A percentile compares a stretch with the other conserved stretches of the same genome.
Conservation (phyloP, 768 basidiomycete genomes). For the Tulasnella sp. region DNA sequence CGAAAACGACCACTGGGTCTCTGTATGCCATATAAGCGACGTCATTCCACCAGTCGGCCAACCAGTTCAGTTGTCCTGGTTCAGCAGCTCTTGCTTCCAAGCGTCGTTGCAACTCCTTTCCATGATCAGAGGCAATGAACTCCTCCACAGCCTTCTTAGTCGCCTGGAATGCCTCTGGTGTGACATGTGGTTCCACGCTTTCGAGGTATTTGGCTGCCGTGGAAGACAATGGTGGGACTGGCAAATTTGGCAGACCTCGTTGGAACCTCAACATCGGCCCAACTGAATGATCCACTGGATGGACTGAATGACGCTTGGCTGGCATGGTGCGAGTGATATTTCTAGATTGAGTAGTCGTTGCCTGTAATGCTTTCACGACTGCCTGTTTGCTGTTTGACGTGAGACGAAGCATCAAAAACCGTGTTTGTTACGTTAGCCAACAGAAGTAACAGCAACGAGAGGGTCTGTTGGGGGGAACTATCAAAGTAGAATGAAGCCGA, state of each 20-base stretch:
- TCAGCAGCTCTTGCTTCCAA: slow-evolving; percentile 60
- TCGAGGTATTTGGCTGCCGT: slow-evolving; percentile 85
- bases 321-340: slow-evolving; percentile 1
- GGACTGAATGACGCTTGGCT: slow-evolving; percentile 1
- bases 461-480: no score
- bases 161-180: slow-evolving; percentile 43
- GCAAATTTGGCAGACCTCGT: slow-evolving; percentile 32
- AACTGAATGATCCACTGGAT: slow-evolving; percentile 13
- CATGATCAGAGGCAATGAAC: slow-evolving; percentile 59
- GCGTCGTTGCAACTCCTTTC: slow-evolving; percentile 60
- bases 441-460: no score
- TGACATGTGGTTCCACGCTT: slow-evolving; percentile 62
- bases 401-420: no score
- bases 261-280: slow-evolving; percentile 17
- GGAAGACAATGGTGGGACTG: slow-evolving; percentile 70
- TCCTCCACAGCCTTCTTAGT: slow-evolving; percentile 47
- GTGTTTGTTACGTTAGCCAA: no score
- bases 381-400: no score
- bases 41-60: slow-evolving; percentile 99
- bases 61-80: slow-evolving; percentile 47
- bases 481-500: no score
- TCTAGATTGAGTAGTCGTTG: no score
- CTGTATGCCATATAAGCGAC: slow-evolving; percentile 44
- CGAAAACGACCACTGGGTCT: slow-evolving; percentile 11
- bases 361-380: no score